Evolutionary conservation across 768 basidiomycete genomes (phyloP), one percentile per base, ranked within the genome.

Genomic region (Dioszegia aurantiaca): DNA sequence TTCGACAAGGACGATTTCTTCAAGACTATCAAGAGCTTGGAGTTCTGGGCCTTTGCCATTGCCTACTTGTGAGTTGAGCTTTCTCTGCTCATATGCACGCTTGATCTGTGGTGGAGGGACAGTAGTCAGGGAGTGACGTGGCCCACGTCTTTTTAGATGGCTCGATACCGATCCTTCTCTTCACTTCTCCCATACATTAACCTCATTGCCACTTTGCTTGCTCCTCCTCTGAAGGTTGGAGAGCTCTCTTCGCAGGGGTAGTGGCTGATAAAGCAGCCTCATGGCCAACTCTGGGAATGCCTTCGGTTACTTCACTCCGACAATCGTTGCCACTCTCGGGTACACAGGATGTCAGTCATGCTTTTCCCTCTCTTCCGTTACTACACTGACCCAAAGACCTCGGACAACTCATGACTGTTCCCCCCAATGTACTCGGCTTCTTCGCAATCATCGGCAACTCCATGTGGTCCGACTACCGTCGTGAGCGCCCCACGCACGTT

Each of bases 381-480:
- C 45, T 17, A 55, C 17, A 61, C 58, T 31, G 55, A 54, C 19
- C 19, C 24, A 16, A 21, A 61, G 63, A 56, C 42, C 51, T 45
- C 33, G 63, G 49, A 4, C 67, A 65, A 45, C 61, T 65, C 14
- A 37, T 65, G 12, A 69, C 62, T 4, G 62, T 62, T 42, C 66
- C 66, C 11, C 66, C 66, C 33, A 68, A 65, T 49, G 66, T 44
- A 4, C 59, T 64, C 39, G 62, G 58, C 40, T 65, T 64, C 40
- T 55, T 60, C 31, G 59, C 66, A 30, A 74, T 74, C 59, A 65
- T 74, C 54, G 66, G 51, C 39, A 72, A 72, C 55, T 58, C 67
- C 14, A 68, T 56, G 61, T 60, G 58, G 44, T 72, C 70, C 12
- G 73, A 74, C 51, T n/a, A 57, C 6, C 44, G 46, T 0, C 56